Evolutionary conservation across 345 rosid genomes (phyloP).

Genomic region (Murraya paniculata): DNA sequence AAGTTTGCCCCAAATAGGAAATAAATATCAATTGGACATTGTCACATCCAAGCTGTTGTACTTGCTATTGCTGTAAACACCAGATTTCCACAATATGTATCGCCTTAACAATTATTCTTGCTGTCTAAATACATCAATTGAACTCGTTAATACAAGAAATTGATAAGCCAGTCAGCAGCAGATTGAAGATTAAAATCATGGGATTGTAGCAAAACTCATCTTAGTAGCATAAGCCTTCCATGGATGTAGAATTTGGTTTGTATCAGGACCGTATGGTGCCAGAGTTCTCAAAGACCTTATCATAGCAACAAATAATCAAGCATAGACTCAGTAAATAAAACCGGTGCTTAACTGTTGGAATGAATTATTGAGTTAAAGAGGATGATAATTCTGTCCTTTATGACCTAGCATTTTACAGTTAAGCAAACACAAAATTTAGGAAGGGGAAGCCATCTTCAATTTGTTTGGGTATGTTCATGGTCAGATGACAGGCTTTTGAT

Average conservation of each 20-base stretch:
- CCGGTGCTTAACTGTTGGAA: neutral
- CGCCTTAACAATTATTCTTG: neutral
- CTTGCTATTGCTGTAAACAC: constrained; percentile 3
- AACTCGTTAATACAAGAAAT: neutral
- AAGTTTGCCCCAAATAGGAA: neutral
- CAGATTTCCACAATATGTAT: neutral
- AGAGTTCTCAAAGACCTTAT: neutral
- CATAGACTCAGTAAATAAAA: neutral
- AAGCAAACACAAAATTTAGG: neutral
- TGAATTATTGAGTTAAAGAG: neutral
- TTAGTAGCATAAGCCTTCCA: neutral
- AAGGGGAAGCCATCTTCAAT: neutral
- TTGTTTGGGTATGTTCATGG: neutral
- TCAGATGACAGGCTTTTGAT: neutral
- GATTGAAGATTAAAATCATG: neutral
- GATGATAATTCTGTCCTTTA: neutral
- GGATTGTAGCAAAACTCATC: neutral
- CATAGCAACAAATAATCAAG: neutral
- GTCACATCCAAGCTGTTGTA: neutral
- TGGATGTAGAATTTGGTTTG: neutral
- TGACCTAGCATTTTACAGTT: neutral
- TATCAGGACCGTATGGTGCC: neutral
- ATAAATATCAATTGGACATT: neutral
- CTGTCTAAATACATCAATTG: neutral
- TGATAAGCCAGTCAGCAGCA: neutral